Evolutionary conservation across 176 grass and related monocot genomes (phyloP), one percentile per base, ranked within the genome.

Genomic region (barley (Hordeum vulgare)): DNA sequence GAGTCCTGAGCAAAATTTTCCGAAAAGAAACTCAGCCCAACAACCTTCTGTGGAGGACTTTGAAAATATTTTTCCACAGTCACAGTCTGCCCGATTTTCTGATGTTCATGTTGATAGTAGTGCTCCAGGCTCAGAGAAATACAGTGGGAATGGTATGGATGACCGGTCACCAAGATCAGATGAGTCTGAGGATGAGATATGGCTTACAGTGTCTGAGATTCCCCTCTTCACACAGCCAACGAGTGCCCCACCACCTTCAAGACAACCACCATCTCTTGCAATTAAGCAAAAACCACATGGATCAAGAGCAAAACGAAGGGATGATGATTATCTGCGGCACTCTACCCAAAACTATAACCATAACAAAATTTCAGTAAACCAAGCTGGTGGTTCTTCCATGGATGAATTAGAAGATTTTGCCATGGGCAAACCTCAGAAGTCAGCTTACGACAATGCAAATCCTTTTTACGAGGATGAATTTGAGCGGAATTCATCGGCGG

Each of bases 121-220:
- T 70, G 57, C 36, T 63, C 79, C 62, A 61, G 85, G 71, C 87
- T 85, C 85, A 54, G 83, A 91, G 56, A 93, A 77, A 64, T 84
- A 89, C 59, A 83, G 21, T 65, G 80, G 37, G 42, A 93, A 81
- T 76, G 80, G 63, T 41, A 75, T 80, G 49, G 88, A 81, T 54
- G 93, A 94, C 37, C 91, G 79, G 81, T 94, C 93, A 54, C 91
- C 91, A 45, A 93, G 89, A 40, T 89, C 87, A 44, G 81, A 86
- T 85, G 91, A 96, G 72, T 90, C 89, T 1, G 82, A 83, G 84
- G 88, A 90, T 79, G 93, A 96, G 76, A 59, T 96, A 86, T 99
- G 97, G 97, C 85, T 99, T 53, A 96, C 93, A 81, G 88, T 96
- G 92, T 86, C 88, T 84, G 97, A 99, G 84, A 94, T 99, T 90